A percentile compares a stretch with the other conserved stretches of the same genome.
Evolutionary conservation across 108 stramenopile species (phyloP).

Genomic region (Skeletonema potamos): DNA sequence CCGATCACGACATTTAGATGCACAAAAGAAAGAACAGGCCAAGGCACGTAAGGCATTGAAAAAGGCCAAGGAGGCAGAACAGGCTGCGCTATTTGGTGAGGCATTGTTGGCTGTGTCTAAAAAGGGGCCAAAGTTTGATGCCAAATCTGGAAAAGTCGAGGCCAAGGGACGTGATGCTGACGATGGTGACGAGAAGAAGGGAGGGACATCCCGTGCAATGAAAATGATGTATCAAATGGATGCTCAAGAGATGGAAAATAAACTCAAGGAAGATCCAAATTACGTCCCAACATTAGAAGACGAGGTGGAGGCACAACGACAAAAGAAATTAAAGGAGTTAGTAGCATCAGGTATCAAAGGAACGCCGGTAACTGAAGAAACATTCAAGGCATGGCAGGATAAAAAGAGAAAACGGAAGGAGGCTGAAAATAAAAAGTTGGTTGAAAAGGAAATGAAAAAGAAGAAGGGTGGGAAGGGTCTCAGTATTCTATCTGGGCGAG

Average conservation of each 20-base stretch:
- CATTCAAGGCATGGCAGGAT: slow-evolving; percentile 86
- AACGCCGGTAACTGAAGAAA: slow-evolving; percentile 81
- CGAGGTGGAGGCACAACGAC: slow-evolving; percentile 82
- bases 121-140: slow-evolving; percentile 54
- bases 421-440: slow-evolving; percentile 72
- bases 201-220: slow-evolving; percentile 62
- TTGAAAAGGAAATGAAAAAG: slow-evolving; percentile 87
- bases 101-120: slow-evolving; percentile 77
- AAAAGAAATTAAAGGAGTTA: slow-evolving; percentile 79
- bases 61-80: slow-evolving; percentile 84
- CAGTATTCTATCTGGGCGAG: slow-evolving; percentile 78
- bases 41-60: slow-evolving; percentile 60
- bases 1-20: slow-evolving; percentile 56
- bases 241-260: slow-evolving; percentile 86
- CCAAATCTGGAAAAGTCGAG: slow-evolving; percentile 68
- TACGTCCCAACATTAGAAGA: slow-evolving; percentile 92
- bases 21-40: slow-evolving; percentile 66
- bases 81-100: slow-evolving; percentile 82
- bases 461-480: slow-evolving; percentile 92
- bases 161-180: slow-evolving; percentile 77
- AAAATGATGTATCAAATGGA: slow-evolving; percentile 92
- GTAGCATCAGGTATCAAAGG: slow-evolving; percentile 69
- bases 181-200: slow-evolving; percentile 60
- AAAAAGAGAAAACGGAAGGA: slow-evolving; percentile 76
- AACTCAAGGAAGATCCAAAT: slow-evolving; percentile 85